Percentiles rank a stretch among this genome's conserved stretches.
These are phyloP conservation scores for Penicillium cataractarum DNA, from an alignment of 495 filamentous ascomycete genomes.

Conservation along the genomic window DNA sequence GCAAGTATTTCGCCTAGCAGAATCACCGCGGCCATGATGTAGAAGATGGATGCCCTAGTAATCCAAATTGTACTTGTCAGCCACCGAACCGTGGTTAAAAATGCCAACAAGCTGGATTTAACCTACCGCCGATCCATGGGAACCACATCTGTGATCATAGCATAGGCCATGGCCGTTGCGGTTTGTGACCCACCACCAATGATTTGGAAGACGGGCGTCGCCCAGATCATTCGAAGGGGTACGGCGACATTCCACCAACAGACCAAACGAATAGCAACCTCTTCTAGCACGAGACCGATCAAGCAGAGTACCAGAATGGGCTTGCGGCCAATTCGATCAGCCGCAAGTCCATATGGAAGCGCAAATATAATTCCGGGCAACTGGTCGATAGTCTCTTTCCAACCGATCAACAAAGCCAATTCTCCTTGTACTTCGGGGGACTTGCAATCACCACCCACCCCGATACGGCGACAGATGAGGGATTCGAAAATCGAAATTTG, in stretches of 20 bases:
- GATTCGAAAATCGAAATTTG: constrained; percentile 4
- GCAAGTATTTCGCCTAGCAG: background rate
- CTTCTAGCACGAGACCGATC: background rate
- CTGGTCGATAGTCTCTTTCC: constrained; percentile 3
- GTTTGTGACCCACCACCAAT: constrained; percentile 1
- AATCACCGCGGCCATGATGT: background rate
- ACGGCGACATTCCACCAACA: constrained; percentile 1
- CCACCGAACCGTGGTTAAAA: background rate
- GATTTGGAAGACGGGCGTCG: background rate
- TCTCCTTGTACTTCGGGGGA: background rate
- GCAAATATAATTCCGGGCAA: background rate
- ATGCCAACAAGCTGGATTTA: background rate
- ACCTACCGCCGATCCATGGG: constrained; percentile 1
- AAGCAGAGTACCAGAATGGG: background rate
- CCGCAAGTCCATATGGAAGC: background rate
- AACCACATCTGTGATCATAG: constrained; percentile 2
- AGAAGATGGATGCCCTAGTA: background rate
- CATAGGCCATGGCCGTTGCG: constrained; percentile 1
- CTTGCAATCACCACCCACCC: background rate
- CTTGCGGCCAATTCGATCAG: constrained; percentile 3
- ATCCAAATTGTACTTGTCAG: background rate
- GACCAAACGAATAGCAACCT: background rate
- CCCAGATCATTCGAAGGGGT: background rate
- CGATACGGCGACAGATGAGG: background rate
- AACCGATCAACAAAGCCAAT: background rate